A percentile compares a stretch with the other conserved stretches of the same genome.
Conservation (phyloP, 345 rosid species). For the Carallia brachiata region DNA sequence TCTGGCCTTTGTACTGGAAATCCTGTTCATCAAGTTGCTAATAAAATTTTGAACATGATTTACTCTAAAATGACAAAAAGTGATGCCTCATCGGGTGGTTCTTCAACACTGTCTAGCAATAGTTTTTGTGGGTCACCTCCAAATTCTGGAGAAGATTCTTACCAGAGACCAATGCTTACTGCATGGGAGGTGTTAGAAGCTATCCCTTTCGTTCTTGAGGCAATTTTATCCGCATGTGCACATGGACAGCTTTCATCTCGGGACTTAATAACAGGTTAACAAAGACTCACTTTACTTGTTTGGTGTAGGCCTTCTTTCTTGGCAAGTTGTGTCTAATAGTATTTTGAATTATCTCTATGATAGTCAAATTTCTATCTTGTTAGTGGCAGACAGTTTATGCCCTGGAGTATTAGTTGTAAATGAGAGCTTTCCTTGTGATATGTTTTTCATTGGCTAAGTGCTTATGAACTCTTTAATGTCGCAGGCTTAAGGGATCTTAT, state of each 20-base stretch:
- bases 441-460: background rate
- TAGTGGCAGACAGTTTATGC: background rate
- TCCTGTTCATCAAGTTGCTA: slow-evolving; percentile 60
- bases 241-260: slow-evolving; percentile 65
- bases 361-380: background rate
- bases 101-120: slow-evolving; percentile 38
- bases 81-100: slow-evolving; percentile 34
- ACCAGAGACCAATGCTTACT: slow-evolving; percentile 50
- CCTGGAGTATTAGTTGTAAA: background rate
- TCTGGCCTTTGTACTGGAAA: slow-evolving; percentile 43
- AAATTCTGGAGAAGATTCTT: slow-evolving; percentile 42
- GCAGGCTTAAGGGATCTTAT: slow-evolving; percentile 68
- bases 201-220: slow-evolving; percentile 56
- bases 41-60: slow-evolving; percentile 54
- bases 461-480: slow-evolving; percentile 7
- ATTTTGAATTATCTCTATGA: background rate
- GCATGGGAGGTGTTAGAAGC: slow-evolving; percentile 79
- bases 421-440: background rate
- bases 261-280: slow-evolving; percentile 57
- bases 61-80: slow-evolving; percentile 47
- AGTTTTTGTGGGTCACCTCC: slow-evolving; percentile 36
- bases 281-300: slow-evolving; percentile 8
- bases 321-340: slow-evolving; percentile 8
- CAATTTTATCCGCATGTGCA: slow-evolving; percentile 69
- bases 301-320: slow-evolving; percentile 6